A percentile compares a stretch with the other conserved stretches of the same genome.
Conservation (phyloP, 345 rosid species). For the Linum usitatissimum region DNA sequence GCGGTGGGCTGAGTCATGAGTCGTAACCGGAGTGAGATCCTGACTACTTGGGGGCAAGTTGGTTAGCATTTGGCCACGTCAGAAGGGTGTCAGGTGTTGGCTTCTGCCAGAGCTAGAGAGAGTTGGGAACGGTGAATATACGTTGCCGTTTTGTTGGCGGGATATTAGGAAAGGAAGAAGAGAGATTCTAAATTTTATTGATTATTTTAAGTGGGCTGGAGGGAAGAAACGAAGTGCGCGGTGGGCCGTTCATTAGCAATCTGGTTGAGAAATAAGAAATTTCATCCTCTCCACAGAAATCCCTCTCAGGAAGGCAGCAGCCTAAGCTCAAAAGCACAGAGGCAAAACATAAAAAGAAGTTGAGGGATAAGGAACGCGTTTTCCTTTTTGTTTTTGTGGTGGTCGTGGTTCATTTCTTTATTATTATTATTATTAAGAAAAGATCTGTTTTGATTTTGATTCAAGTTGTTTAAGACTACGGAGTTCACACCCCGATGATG, state of each 20-base stretch:
- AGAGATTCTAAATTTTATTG: background rate
- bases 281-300: conserved; percentile 4
- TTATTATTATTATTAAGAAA: too few species aligned
- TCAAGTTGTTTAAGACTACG: too few species aligned
- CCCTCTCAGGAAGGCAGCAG: background rate
- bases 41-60: background rate
- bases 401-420: too few species aligned
- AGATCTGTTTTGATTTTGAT: too few species aligned
- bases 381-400: too few species aligned
- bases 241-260: conserved; percentile 16
- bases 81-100: background rate
- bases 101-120: background rate
- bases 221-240: conserved; percentile 6
- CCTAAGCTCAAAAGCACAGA: background rate
- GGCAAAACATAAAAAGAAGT: background rate
- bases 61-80: conserved; percentile 1
- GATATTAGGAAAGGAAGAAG: background rate
- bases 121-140: too few species aligned
- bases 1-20: background rate
- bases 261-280: background rate
- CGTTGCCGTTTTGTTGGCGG: background rate
- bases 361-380: background rate
- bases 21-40: background rate
- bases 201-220: conserved; percentile 2
- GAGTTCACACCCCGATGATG: too few species aligned